Evolutionary conservation across 371 early-diverging fungal species (phyloP).

Genomic region (Phascolomyces articulosus): DNA sequence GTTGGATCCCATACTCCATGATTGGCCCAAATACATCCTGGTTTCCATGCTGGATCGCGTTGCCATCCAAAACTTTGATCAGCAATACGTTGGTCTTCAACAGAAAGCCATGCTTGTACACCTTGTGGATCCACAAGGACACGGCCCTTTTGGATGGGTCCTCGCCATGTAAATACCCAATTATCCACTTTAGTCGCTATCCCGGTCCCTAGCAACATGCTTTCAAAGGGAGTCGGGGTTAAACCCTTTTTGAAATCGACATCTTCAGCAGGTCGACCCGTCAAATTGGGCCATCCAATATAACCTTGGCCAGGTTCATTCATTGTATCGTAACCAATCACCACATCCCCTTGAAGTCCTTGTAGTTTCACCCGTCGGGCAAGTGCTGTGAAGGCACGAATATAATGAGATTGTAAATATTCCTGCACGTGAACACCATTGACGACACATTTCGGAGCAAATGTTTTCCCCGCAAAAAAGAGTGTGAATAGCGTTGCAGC

Average conservation of each 20-base stretch:
- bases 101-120: conserved; percentile 56
- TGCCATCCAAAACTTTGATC: conserved; percentile 52
- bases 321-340: conserved; percentile 76
- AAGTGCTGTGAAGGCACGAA: conserved; percentile 53
- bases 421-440: conserved; percentile 62
- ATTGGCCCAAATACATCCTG: conserved; percentile 69
- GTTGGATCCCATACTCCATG: conserved; percentile 72
- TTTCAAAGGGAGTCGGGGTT: conserved; percentile 68
- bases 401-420: conserved; percentile 72
- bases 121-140: conserved; percentile 53
- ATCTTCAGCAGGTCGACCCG: conserved; percentile 43
- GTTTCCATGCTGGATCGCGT: conserved; percentile 39
- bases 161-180: conserved; percentile 63
- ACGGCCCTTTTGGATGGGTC: conserved; percentile 51
- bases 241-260: conserved; percentile 59
- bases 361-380: conserved; percentile 46
- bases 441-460: conserved; percentile 71
- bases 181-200: conserved; percentile 53
- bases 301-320: conserved; percentile 78
- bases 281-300: conserved; percentile 53
- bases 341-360: conserved; percentile 56
- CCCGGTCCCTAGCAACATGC: conserved; percentile 68
- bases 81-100: conserved; percentile 32
- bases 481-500: conserved; percentile 84
- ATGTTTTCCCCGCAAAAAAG: conserved; percentile 78